These are phyloP conservation scores for Podila verticillata DNA, from an alignment of 192 early-diverging fungal species.

Conservation along the genomic window DNA sequence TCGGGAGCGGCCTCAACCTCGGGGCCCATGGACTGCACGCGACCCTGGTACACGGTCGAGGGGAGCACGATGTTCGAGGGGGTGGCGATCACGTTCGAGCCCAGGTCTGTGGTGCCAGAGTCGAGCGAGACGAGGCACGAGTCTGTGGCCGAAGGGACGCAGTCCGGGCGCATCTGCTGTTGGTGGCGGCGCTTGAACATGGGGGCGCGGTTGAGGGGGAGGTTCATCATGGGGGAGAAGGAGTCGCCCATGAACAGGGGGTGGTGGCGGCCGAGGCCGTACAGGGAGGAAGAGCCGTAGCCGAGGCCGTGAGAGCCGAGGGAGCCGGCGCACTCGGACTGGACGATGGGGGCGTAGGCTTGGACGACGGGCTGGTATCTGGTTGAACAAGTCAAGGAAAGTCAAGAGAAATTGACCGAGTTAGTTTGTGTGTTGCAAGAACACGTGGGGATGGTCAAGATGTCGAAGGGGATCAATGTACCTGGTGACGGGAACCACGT, in stretches of 20 bases:
- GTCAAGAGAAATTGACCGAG: too few species aligned
- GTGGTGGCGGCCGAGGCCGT: neutral
- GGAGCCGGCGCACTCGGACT: constrained; percentile 7
- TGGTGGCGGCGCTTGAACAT: neutral
- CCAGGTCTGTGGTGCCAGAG: constrained; percentile 15
- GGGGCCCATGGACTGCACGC: constrained; percentile 15
- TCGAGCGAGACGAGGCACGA: constrained; percentile 12
- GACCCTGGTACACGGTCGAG: constrained; percentile 35
- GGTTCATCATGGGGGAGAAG: neutral
- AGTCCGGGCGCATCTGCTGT: constrained; percentile 3
- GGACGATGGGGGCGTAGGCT: constrained; percentile 18
- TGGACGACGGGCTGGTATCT: constrained; percentile 31
- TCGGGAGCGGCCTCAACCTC: constrained; percentile 15
- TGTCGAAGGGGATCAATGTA: too few species aligned
- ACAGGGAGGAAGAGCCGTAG: neutral
- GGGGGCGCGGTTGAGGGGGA: neutral
- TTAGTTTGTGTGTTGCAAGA: too few species aligned
- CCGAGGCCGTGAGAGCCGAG: neutral
- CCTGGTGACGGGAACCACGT: constrained; percentile 22
- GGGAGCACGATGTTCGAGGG: constrained; percentile 20
- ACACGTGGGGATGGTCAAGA: too few species aligned
- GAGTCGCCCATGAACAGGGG: neutral
- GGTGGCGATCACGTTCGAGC: constrained; percentile 12
- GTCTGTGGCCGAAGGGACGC: constrained; percentile 13
- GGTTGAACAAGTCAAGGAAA: too few species aligned